Base-by-base conservation (phyloP, 2,329 filamentous ascomycete species). In the Bimuria novae-zelandiae region DNA sequence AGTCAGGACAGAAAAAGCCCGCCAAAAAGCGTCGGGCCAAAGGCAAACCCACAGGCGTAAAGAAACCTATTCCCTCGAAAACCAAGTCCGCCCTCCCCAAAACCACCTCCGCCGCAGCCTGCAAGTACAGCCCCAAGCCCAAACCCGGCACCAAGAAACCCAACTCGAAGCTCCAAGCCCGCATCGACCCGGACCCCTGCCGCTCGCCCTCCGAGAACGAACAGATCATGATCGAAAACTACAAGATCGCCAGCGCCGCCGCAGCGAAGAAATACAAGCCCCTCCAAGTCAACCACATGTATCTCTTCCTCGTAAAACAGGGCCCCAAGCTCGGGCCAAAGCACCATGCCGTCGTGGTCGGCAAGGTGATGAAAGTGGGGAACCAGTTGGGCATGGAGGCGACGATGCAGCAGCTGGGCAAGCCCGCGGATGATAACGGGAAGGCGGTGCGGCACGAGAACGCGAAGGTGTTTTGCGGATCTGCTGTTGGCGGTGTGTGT, bases 381-480 rank as follows among this genome's bases (percentile, higher is more conserved):
- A 48, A 39, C 19, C 42, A 45, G 17, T 29, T 45, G 29, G 42
- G 42, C 29, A 45, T 45, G 42, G 42, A 45, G 17, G 42, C 42
- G 5, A 45, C 42, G 4, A 35, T 45, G 3, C 42, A 45, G 14
- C 42, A 45, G 29, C 30, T 45, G 21, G 42, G 42, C 10, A 45
- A 45, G 12, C 42, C 42, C 16, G n/a, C 11, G 1, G 41, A 44
- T 21, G 25, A 23, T 14, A 45, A 45, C 14, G 42, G 42, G 11
- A 45, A 23, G 8, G 42, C 30, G 10, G 42, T 45, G 17, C 33
- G 42, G 7, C 42, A 45, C n/a, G 16, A 17, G 17, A 35, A 45
- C n/a, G 42, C 42, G 17, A 45, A 45, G 29, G 19, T 45, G 10
- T 45, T 45, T 29, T 45, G 42, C 11, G 42, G 42, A 10, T 45